Percentiles rank a stretch among this genome's conserved stretches.
These are phyloP conservation scores for Botrytis aclada DNA, from an alignment of 2,329 filamentous ascomycete species.

Conservation along the genomic window DNA sequence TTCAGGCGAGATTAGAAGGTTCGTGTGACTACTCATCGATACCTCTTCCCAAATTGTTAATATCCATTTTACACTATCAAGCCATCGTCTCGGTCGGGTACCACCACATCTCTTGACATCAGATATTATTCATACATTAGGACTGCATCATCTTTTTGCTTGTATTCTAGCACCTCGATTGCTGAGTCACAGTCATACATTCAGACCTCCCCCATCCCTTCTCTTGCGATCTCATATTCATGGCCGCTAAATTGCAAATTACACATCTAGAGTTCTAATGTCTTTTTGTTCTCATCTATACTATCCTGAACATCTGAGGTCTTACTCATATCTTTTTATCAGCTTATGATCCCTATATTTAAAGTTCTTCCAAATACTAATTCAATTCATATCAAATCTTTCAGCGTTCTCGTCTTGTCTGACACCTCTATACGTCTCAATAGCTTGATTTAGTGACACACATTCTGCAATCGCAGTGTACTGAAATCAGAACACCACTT, in stretches of 20 bases:
- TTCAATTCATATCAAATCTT: not conserved
- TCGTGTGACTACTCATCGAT: not conserved
- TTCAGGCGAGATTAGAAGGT: not conserved
- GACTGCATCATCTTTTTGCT: not conserved
- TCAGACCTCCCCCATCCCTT: not conserved
- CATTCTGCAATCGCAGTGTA: not conserved
- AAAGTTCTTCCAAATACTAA: too few relatives aligned
- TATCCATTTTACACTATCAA: not conserved
- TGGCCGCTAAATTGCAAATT: not conserved
- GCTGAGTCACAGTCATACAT: not conserved
- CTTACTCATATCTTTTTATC: not conserved
- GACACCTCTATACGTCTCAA: not conserved
- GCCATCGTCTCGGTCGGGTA: too few relatives aligned
- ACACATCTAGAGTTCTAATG: not conserved
- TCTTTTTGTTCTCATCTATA: not conserved
- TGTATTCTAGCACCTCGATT: not conserved
- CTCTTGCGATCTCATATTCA: not conserved
- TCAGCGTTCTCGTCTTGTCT: not conserved
- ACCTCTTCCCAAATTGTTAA: not conserved
- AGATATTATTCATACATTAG: not conserved
- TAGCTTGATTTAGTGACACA: not conserved
- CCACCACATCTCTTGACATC: rapidly evolving
- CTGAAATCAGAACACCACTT: not conserved
- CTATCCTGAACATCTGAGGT: too few relatives aligned
- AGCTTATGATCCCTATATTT: not conserved